Evolutionary conservation across 148 eudicot species (phyloP), one percentile per base, ranked within the genome.

Genomic region (Simmondsia chinensis): DNA sequence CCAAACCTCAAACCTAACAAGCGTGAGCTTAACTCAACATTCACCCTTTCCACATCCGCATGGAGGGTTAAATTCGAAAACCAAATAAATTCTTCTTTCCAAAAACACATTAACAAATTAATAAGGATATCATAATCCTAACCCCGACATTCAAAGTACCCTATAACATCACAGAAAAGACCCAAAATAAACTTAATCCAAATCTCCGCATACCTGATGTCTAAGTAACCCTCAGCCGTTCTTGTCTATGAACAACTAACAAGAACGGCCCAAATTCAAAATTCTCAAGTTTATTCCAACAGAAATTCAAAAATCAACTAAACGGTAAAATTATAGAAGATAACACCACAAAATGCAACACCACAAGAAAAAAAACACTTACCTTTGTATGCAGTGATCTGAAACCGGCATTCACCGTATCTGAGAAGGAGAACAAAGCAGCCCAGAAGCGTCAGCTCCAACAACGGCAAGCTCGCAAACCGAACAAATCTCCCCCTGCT

Each of bases 361-460:
- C 37, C 26, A n/a, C n/a, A n/a, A n/a, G n/a, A n/a, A n/a, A n/a
- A n/a, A n/a, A n/a, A n/a, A n/a, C n/a, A n/a, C n/a, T n/a, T n/a
- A 51, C 64, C 61, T 38, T 45, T 50, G 44, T 17, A 30, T 40
- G 15, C 39, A 32, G 20, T 31, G 22, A 23, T 19, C 57, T 52
- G 57, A 19, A 38, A 39, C 8, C n/a, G n/a, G 57, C 38, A 39
- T 52, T 82, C 65, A 86, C 69, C 93, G 70, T 36, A 70, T 61
- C 69, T 86, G 95, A 13, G 91, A 65, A n/a, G 81, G 82, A 33
- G 87, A 88, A 37, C 94, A 88, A n/a, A 88, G 76, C 64, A 88
- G 56, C 21, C 97, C 97, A 10, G 97, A 88, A 26, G 97, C 97
- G 60, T 88, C 97, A 2, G 91, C 69, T 9, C 97, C 97, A 23